Evolutionary conservation across 805 yeast genomes (phyloP), one percentile per base, ranked within the genome.

Genomic region (Phaffomyces thermotolerans): DNA sequence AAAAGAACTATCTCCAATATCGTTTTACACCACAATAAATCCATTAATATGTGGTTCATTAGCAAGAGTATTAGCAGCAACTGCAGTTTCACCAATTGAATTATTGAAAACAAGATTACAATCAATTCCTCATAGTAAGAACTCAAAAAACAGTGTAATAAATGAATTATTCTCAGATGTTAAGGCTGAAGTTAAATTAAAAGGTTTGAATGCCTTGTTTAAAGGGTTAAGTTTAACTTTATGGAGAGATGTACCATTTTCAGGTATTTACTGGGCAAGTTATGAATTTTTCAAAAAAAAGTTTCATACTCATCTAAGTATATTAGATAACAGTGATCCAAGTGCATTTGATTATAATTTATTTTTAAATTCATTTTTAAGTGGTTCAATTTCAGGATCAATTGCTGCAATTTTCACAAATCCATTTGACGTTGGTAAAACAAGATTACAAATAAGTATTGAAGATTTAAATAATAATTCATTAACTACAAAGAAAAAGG

Each of bases 171-270:
- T 83, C 41, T 64, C 62, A 23, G 89, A 85, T 38, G 68, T 82
- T 25, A 59, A 58, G 39, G 54, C 59, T 3, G 79, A 82, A 54
- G 65, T 87, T 6, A 60, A 65, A 33, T 47, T 58, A 1, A 69
- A 71, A 13, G 99, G 99, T 0, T 47, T 75, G 3, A 61, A 65
- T 2, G 73, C 88, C 0, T 61, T 93, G 17, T 93, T 89, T 71
- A 81, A 82, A 43, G 99, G 99, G 0, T 67, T 93, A 20, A 79
- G 84, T 34, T 72, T 93, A 34, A 93, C 99, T 0, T 70, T 93
- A 14, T 91, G 96, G 96, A 73, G 99, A 63, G 99, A 93, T 61
- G 98, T 91, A 0, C 99, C 99, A 2, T 93, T 93, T 60, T 83
- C 95, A 49, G 97, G 95, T 1, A 80, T 91, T 2, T 93, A 93